phyloP scores from a whole-genome alignment of 164 flowering plant genomes.

The Sedum album region DNA sequence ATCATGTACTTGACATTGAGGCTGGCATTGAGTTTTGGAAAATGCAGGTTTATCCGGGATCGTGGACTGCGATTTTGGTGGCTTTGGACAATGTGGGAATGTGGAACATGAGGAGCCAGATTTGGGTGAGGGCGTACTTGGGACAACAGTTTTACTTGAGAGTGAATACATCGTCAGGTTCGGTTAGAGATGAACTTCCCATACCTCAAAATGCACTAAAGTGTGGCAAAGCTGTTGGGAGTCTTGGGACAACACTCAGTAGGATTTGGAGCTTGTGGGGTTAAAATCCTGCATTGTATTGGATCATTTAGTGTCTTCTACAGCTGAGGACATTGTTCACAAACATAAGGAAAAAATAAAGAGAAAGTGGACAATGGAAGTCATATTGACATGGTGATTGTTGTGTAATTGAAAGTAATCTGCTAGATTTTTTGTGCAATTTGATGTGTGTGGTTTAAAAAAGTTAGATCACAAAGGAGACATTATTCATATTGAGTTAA shows the following conservation, averaged over 20 bases:
- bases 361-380: neutral
- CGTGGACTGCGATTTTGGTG: constrained; percentile 67
- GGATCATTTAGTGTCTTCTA: neutral
- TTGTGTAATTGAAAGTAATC: too few species aligned
- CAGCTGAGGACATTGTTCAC: neutral
- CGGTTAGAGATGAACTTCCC: constrained; percentile 47
- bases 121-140: constrained; percentile 60
- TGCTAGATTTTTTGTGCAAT: too few species aligned
- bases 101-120: constrained; percentile 69
- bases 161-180: constrained; percentile 39
- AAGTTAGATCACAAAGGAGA: too few species aligned
- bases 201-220: constrained; percentile 58
- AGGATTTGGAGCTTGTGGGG: constrained; percentile 9
- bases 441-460: too few species aligned
- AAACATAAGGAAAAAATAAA: neutral
- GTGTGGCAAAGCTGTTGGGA: constrained; percentile 56
- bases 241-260: constrained; percentile 22
- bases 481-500: too few species aligned
- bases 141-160: constrained; percentile 69
- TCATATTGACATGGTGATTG: neutral
- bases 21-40: too few species aligned
- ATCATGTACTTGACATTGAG: too few species aligned
- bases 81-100: constrained; percentile 68
- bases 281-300: neutral
- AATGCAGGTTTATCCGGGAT: constrained; percentile 54